Evolutionary conservation across 805 yeast species (phyloP), one percentile per base, ranked within the genome.

Genomic region (Saccharomycopsis lassenensis): DNA sequence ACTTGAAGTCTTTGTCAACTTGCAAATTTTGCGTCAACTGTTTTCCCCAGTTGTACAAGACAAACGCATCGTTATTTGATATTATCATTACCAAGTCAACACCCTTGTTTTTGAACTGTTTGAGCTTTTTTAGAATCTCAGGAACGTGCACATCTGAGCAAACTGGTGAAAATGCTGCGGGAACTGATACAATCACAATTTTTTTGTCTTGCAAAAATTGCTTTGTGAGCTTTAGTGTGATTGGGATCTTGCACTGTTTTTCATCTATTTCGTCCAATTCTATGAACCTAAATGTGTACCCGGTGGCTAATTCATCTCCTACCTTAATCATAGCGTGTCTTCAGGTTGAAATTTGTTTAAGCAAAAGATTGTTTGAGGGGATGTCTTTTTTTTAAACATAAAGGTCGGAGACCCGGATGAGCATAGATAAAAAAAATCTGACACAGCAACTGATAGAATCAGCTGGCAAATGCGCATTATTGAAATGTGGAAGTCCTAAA

Each of bases 111-210:
- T 65, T 57, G 52, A 82, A 67, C 37, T 70, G 67, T 16, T 53
- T 54, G 37, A 68, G 54, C 45, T 71, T 61, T 40, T 59, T 51
- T 40, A 78, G 55, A 61, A 61, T 78, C 17, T 76, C 82, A 39
- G 89, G 89, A 42, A 80, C 67, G 57, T 80, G 91, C 48, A 70
- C 64, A 34, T 67, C 71, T 33, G 81, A 67, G 58, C 91, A 81
- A 5, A 89, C 74, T 39, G 89, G 93, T 19, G 94, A 81, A 66
- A 81, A 83, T 7, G 94, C 91, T 44, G 87, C 93, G 44, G 93
- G 91, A 23, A 82, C 86, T 41, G 80, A 67, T 22, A 84, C 83
- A 48, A 82, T 62, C 29, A 81, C 73, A 22, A 77, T 71, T 49
- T 66, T 74, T 62, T 74, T 72, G 51, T 16, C 12, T 11, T 18